phyloP scores from a whole-genome alignment of 176 grass and related monocot genomes.

The Eragrostis nindensis region DNA sequence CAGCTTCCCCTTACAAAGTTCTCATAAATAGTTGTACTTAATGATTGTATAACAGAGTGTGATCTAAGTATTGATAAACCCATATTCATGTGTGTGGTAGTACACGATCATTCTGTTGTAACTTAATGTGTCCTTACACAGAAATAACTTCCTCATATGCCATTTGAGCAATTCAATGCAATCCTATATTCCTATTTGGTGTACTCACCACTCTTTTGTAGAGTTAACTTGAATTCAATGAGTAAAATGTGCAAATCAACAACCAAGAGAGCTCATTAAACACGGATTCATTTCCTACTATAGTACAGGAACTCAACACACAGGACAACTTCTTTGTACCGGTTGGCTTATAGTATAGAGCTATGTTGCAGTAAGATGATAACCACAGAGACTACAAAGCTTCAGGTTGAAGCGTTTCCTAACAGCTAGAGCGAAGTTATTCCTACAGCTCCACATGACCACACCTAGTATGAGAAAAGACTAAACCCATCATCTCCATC shows the following conservation, averaged over 20 bases:
- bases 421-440: slow-evolving; percentile 52
- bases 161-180: slow-evolving; percentile 36
- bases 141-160: slow-evolving; percentile 30
- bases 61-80: slow-evolving; percentile 25
- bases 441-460: slow-evolving; percentile 37
- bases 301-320: slow-evolving; percentile 62
- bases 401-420: slow-evolving; percentile 49
- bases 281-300: slow-evolving; percentile 51
- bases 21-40: slow-evolving; percentile 34
- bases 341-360: slow-evolving; percentile 56
- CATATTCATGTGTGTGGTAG: slow-evolving; percentile 35
- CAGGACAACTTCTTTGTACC: slow-evolving; percentile 58
- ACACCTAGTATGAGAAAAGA: slow-evolving; percentile 58
- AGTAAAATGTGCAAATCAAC: slow-evolving; percentile 41
- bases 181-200: neutral
- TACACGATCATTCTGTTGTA: slow-evolving; percentile 25
- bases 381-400: slow-evolving; percentile 50
- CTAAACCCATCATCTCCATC: slow-evolving; percentile 63
- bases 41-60: slow-evolving; percentile 29
- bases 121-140: slow-evolving; percentile 5
- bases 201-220: slow-evolving; percentile 35
- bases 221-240: slow-evolving; percentile 33
- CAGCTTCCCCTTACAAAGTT: slow-evolving; percentile 59
- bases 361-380: slow-evolving; percentile 51
- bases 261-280: slow-evolving; percentile 54